Base-by-base conservation (phyloP, 768 basidiomycete species). In the Plicaturopsis crispa region DNA sequence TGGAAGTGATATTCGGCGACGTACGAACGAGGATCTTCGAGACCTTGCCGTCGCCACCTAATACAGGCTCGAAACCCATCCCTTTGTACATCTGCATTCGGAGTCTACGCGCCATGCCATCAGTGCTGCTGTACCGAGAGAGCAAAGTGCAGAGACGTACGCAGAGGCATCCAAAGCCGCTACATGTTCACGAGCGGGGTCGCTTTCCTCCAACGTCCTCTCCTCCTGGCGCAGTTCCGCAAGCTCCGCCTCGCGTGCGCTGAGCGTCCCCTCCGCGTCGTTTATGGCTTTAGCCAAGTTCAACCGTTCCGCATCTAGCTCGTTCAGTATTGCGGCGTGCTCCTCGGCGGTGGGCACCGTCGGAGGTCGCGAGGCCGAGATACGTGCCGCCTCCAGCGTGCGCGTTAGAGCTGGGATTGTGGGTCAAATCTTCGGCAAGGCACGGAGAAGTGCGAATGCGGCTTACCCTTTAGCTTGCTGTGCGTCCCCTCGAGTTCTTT, bases 281-380 rank as follows among this genome's bases (percentile, higher is more conserved):
- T 80, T 79, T 45, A 87, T 82, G 4, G 80, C 73, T 50, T 89
- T 89, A 17, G 70, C 77, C 12, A 86, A 67, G 12, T 80, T 75
- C 33, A 86, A 55, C 22, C 75, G 72, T 5, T 68, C 70, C 26
- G 55, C 65, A 43, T 88, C 84, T 1, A 85, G 69, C 36, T 78
- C 72, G 46, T 85, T 82, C 33, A 88, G 55, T 12, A 64, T 66
- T 4, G 70, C 61, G 2, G 69, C 64, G 48, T 88, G 83, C 3
- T 71, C 69, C 42, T 77, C 71, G 18, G 72, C 70, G 13, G 83
- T 80, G 8, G 80, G 78, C n/a, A 86, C 76, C 23, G 75, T 73
- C 6, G 70, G 56, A 1, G 86, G 84, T 43, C 86, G 70, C 13
- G 72, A 76, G 3, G 84, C 78, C 6, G 86, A 86, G 33, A 70